Evolutionary conservation across 1,284 basidiomycete genomes (phyloP), one percentile per base, ranked within the genome.

Genomic region (Microbotryum lychnidis-dioicae): DNA sequence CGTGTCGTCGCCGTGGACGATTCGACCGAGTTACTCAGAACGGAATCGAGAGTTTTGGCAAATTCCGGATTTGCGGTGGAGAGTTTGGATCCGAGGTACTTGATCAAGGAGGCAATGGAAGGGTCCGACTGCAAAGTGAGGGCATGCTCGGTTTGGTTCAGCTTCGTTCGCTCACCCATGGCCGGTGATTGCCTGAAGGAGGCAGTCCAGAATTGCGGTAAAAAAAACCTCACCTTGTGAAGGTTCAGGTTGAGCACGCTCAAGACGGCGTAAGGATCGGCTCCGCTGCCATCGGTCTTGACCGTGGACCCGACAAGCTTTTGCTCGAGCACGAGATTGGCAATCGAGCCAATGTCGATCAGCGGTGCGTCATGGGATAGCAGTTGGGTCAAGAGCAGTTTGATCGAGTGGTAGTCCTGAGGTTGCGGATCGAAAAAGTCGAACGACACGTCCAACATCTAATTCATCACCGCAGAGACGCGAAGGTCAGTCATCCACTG

Each of bases 341-440:
- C 82, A 4, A 96, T 80, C 4, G 85, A 83, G 61, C 86, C 81
- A 0, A 87, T 76, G 66, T 86, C 79, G 54, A 96, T 78, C 4
- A 78, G 72, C 56, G 87, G 83, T 0, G 88, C 84, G 74, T 94
- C 91, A n/a, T 82, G 78, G 62, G 87, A 84, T 68, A 94, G 85
- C 9, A 91, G 84, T 75, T 94, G 91, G 0, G 77, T 76, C 3
- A 92, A 76, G 5, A 96, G 81, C 0, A 87, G 82, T 71, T 91
- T 90, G 73, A 92, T 78, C 1, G 89, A 88, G 65, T 87, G 84
- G 76, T 87, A 92, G 78, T 97, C 91, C 63, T 89, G 80, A 52
- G 81, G 80, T 69, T 89, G 85, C 5, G 89, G 83, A 75, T 89
- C 85, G 80, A 89, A 91, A 75, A 93, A 96, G 70, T 93, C 91